Conservation (phyloP, 192 early-diverging fungal genomes). For the Coemansia sp. region DNA sequence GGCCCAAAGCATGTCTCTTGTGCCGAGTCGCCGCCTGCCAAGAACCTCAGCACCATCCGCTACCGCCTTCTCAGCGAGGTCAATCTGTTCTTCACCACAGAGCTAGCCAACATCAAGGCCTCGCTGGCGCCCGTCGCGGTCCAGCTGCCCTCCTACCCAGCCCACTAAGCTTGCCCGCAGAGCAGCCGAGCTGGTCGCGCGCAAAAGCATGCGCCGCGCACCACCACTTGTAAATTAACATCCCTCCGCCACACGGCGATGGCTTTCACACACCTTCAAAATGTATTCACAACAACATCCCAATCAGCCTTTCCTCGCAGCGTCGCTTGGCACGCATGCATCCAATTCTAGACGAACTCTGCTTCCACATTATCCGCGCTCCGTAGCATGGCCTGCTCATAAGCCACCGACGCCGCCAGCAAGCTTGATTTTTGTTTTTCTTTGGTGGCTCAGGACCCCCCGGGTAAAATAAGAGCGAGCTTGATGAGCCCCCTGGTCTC, state of each 20-base stretch:
- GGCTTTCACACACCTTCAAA: not conserved
- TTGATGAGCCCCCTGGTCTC: conserved; percentile 33
- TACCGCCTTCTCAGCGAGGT: conserved; percentile 36
- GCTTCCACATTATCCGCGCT: conserved; percentile 12
- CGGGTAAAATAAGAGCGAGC: too few relatives aligned
- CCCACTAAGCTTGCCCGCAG: not conserved
- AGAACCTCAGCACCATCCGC: conserved; percentile 33
- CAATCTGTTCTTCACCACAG: conserved; percentile 24
- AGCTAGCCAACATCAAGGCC: conserved; percentile 28
- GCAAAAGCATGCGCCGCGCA: not conserved
- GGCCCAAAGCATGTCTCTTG: not conserved
- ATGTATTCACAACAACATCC: too few relatives aligned
- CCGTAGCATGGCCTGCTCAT: conserved; percentile 8
- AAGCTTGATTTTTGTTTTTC: conserved; percentile 4
- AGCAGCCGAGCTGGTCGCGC: too few relatives aligned
- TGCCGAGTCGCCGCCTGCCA: conserved; percentile 1
- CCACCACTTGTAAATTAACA: not conserved
- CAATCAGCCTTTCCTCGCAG: too few relatives aligned
- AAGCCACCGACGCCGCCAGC: not conserved
- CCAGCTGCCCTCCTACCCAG: not conserved
- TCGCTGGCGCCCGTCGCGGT: conserved; percentile 12
- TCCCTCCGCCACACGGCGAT: too few relatives aligned
- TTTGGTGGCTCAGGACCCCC: too few relatives aligned
- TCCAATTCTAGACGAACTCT: too few relatives aligned
- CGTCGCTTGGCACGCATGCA: too few relatives aligned